Evolutionary conservation across 805 yeast genomes (phyloP).

Genomic region (Metschnikowia hibisci): DNA sequence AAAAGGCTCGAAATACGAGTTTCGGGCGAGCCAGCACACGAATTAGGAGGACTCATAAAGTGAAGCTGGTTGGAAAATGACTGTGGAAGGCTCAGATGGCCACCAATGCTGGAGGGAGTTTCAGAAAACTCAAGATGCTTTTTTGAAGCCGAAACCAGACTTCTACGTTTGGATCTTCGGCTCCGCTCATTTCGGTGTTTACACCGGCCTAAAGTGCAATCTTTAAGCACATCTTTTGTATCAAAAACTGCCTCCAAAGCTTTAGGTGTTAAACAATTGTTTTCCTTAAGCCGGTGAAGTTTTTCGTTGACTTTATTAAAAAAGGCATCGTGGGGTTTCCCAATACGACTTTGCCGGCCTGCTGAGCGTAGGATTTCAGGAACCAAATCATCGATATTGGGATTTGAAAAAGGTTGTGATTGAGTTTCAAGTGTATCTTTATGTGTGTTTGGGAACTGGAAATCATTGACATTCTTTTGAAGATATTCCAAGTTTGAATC

Average conservation of each 20-base stretch:
- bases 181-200: not conserved
- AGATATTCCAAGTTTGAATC: too few species aligned
- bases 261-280: conserved; percentile 21
- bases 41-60: too few species aligned
- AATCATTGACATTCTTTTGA: too few species aligned
- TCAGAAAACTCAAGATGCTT: not conserved
- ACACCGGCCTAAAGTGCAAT: conserved; percentile 9
- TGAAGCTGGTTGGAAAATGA: too few species aligned
- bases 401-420: too few species aligned
- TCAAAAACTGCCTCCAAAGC: conserved; percentile 27
- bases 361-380: not conserved
- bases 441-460: too few species aligned
- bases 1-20: too few species aligned
- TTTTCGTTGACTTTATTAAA: conserved; percentile 16
- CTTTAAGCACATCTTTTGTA: conserved; percentile 27
- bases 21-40: too few species aligned
- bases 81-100: too few species aligned
- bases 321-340: conserved; percentile 1
- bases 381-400: not conserved
- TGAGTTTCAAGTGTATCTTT: too few species aligned
- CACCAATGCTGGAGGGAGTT: too few species aligned
- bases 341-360: not conserved
- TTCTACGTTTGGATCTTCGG: not conserved
- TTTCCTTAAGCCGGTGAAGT: conserved; percentile 16
- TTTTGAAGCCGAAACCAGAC: not conserved